Conservation (phyloP, 2,329 filamentous ascomycete genomes). For the Phaeosphaeria sp. region DNA sequence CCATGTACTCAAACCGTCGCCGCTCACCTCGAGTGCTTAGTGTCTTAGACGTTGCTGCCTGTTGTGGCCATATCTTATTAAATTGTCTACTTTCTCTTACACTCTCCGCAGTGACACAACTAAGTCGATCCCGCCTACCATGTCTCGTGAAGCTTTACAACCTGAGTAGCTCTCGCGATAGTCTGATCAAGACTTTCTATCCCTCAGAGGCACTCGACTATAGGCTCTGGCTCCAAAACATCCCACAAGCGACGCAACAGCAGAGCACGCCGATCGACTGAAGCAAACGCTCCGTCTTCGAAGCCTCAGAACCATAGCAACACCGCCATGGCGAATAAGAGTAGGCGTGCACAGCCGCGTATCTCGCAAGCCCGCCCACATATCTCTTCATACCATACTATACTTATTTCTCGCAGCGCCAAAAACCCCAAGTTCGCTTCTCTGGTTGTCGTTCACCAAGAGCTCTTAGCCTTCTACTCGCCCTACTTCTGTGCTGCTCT, state of each 20-base stretch:
- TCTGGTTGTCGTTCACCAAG: slow-evolving; percentile 14
- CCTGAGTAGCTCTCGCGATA: not conserved
- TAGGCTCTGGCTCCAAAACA: too few species aligned
- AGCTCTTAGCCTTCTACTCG: slow-evolving; percentile 17
- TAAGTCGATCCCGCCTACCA: not conserved
- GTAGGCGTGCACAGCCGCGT: not conserved
- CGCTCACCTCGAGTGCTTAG: not conserved
- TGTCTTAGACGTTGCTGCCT: not conserved
- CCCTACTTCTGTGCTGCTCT: slow-evolving; percentile 25
- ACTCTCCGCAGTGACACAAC: not conserved
- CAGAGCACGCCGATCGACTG: not conserved
- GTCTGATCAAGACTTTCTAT: not conserved
- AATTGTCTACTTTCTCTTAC: not conserved
- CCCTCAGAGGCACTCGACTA: too few species aligned
- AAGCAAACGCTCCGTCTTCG: not conserved
- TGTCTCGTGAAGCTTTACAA: not conserved
- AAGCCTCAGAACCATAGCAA: not conserved
- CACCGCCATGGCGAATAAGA: not conserved
- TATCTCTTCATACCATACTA: not conserved
- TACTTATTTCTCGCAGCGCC: slow-evolving; percentile 1
- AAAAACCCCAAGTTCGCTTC: not conserved
- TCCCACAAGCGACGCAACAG: too few species aligned
- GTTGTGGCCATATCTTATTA: not conserved
- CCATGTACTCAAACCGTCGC: not conserved
- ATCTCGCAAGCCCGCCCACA: not conserved